Base-by-base conservation (phyloP, 768 basidiomycete species). In the Tylopilus rubrobrunneus region DNA sequence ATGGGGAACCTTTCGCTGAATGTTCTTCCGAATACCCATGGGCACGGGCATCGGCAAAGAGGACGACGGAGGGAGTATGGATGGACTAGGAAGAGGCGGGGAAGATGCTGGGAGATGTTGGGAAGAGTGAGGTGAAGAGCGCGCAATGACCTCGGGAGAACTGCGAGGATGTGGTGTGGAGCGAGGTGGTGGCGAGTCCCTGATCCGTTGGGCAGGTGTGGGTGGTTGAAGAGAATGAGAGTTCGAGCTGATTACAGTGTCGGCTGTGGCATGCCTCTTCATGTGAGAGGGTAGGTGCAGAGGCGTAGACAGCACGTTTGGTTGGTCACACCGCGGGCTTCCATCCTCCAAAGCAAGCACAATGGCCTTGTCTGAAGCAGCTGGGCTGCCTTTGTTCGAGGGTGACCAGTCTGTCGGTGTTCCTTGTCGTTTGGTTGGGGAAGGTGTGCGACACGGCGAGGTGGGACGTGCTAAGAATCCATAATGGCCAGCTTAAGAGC, bases 1-100 rank as follows among this genome's bases (percentile, higher is more conserved):
- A 7, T 72, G 74, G 45, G 77, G 76, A 28, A 83, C 76, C 62
- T 75, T 80, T 41, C 80, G 77, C 31, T 68, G 66, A 5, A 76
- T 64, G 34, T 58, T 62, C 41, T 56, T 64, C 37, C 67, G 68
- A 28, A 64, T 51, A 45, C 31, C 33, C 29, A n/a, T 10, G 7
- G 56, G 55, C 3, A n/a, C 9, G 5, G 56, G 55, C 3, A 44
- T 3, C n/a, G 55, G 50, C 2, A 57, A 42, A 25, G 57, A 55
- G 7, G 61, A 33, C 1, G 46, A 44, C 10, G 49, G 49, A 55
- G 23, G 19, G 11, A 62, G 47, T 2, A 58, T 31, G 14, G 59
- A 62, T 11, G 59, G 59, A 37, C 51, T 59, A 15, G 49, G 56
- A 2, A 36, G 57, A 29, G 49, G 58, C 3, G 63, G 53, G 9